Base-by-base conservation (phyloP, 2,329 filamentous ascomycete genomes). In the Alternaria novae-zelandiae region DNA sequence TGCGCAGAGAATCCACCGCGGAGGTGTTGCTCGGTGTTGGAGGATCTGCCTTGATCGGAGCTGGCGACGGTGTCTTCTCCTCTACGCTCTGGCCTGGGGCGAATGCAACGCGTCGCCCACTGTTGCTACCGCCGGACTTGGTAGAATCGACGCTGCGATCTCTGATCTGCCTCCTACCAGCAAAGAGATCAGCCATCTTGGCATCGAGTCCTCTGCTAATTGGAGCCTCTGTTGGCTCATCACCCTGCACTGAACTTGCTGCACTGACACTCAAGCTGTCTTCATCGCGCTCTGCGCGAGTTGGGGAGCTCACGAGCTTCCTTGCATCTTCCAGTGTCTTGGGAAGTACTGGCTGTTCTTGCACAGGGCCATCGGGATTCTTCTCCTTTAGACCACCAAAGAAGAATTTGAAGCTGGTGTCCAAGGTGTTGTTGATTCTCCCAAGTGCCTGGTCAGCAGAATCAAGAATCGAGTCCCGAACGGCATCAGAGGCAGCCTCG, bases 271-370 rank as follows among this genome's bases (percentile, higher is more conserved):
- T 79, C 28, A 77, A 79, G 61, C 76, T 85, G 41, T 90, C 88
- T 3, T 89, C 87, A 21, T 80, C 78, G 15, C 77, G 78, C 32
- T 78, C 76, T 0, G 62, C 53, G 9, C 82, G 86, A 13, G 88
- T 84, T 36, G 91, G 89, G 1, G 91, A 91, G 73, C 89, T 92
- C 66, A 99, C 91, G 11, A 99, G 87, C 77, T 94, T 95, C 50
- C 94, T 87, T 15, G 95, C 96, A 74, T 99, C 96, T 71, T 97
- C 96, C 0, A 99, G 84, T 2, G 96, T 99, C 73, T 93, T 95
- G 2, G 96, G 96, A 0, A 97, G 86, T 44, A 85, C 85, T 15
- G 86, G 76, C 50, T 76, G 70, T 43, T 74, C 74, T 6, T 73
- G 66, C 9, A 71, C 59, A 6, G 72, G 70, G 5, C 70, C 74